These are phyloP conservation scores for Basidiobolus meristosporus DNA, from an alignment of 371 early-diverging fungal species.

Conservation along the genomic window DNA sequence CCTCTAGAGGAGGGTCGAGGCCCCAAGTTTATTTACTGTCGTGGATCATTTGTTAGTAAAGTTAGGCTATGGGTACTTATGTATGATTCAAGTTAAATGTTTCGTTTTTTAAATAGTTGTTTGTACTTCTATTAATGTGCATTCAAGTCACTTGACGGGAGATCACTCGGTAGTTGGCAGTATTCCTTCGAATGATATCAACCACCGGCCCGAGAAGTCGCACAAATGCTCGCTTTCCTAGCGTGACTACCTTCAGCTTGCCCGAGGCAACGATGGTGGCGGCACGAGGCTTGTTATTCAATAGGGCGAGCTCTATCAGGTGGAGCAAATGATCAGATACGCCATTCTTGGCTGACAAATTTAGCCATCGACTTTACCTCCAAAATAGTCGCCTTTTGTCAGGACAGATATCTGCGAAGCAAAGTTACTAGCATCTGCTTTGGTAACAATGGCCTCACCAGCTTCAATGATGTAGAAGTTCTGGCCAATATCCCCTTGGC, in stretches of 20 bases:
- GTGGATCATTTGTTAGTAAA: too few species aligned
- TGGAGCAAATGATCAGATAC: neutral
- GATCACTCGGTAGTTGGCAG: neutral
- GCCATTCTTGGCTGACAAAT: neutral
- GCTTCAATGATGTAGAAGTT: conserved; percentile 79
- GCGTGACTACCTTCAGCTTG: conserved; percentile 73
- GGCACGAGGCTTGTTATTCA: conserved; percentile 78
- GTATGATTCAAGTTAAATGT: too few species aligned
- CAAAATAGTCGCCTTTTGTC: conserved; percentile 86
- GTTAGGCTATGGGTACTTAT: too few species aligned
- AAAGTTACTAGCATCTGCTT: conserved; percentile 48
- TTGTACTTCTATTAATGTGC: too few species aligned
- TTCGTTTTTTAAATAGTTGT: too few species aligned
- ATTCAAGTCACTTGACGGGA: too few species aligned
- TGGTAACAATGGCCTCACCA: conserved; percentile 67
- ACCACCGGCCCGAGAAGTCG: conserved; percentile 87
- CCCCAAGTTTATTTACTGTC: too few species aligned
- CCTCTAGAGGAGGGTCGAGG: too few species aligned
- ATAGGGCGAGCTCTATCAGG: conserved; percentile 62
- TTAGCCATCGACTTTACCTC: conserved; percentile 31
- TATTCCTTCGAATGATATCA: conserved; percentile 77
- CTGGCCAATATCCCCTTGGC: conserved; percentile 73
- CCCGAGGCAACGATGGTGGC: conserved; percentile 83
- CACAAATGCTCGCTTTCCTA: conserved; percentile 81
- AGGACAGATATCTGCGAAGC: conserved; percentile 54